Evolutionary conservation across 495 filamentous ascomycete species (phyloP).

Genomic region (Lichina pygmaea): DNA sequence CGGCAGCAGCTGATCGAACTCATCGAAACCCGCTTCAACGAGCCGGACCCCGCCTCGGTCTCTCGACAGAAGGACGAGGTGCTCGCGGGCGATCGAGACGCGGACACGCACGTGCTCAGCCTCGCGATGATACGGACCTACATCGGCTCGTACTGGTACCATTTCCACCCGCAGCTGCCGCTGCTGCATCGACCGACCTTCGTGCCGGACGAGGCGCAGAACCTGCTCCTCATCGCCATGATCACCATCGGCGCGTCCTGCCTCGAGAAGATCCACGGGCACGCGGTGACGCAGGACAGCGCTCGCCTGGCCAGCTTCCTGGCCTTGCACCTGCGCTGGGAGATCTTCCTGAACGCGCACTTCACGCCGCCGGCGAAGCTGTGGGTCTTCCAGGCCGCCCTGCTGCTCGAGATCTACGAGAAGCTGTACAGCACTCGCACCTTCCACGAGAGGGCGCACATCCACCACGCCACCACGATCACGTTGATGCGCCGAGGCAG

Average conservation of each 20-base stretch:
- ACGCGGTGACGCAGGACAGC: slow-evolving; percentile 40
- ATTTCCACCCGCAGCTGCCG: slow-evolving; percentile 84
- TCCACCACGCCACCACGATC: slow-evolving; percentile 87
- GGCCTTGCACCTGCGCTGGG: slow-evolving; percentile 77
- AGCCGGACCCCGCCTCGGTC: slow-evolving; percentile 47
- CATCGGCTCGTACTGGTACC: slow-evolving; percentile 77
- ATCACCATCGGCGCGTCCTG: slow-evolving; percentile 85
- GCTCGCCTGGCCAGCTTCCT: slow-evolving; percentile 64
- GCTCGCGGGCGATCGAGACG: slow-evolving; percentile 48
- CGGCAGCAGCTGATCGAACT: slow-evolving; percentile 60
- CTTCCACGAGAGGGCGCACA: slow-evolving; percentile 85
- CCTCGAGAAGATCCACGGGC: slow-evolving; percentile 54
- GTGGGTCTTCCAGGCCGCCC: slow-evolving; percentile 87
- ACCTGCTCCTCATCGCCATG: slow-evolving; percentile 68
- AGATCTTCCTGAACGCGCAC: slow-evolving; percentile 72
- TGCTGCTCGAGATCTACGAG: slow-evolving; percentile 81
- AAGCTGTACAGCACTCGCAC: slow-evolving; percentile 86
- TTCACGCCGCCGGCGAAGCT: slow-evolving; percentile 86
- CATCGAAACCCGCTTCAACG: slow-evolving; percentile 60
- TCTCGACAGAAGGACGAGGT: slow-evolving; percentile 52
- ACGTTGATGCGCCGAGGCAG: slow-evolving; percentile 85
- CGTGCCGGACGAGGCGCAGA: slow-evolving; percentile 59
- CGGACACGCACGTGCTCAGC: slow-evolving; percentile 55
- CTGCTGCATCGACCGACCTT: slow-evolving; percentile 91
- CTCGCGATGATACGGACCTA: slow-evolving; percentile 88